A percentile compares a stretch with the other conserved stretches of the same genome.
Evolutionary conservation across 805 yeast species (phyloP).

Genomic region (Schizosaccharomyces japonicus): DNA sequence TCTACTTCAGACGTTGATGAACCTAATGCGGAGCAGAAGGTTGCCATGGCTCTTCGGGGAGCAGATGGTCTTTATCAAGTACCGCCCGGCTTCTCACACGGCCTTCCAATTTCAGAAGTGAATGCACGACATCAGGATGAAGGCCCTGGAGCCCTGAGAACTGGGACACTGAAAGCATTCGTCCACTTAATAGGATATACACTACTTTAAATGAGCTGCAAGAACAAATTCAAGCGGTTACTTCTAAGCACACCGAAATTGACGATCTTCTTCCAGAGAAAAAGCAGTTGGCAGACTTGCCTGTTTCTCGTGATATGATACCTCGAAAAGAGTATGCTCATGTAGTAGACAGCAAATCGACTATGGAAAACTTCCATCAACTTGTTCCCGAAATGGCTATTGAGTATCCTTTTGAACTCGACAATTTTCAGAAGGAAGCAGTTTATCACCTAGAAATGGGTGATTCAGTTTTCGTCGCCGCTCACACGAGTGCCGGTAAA

Average conservation of each 20-base stretch:
- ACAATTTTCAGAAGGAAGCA: slow-evolving; percentile 90
- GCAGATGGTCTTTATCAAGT: slow-evolving; percentile 52
- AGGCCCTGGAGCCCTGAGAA: slow-evolving; percentile 6
- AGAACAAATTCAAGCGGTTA: background rate
- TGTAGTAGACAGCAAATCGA: slow-evolving; percentile 65
- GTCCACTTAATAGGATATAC: background rate
- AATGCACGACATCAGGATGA: slow-evolving; percentile 4
- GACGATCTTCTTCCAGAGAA: slow-evolving; percentile 2
- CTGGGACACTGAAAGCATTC: slow-evolving; percentile 4
- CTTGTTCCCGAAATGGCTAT: slow-evolving; percentile 84
- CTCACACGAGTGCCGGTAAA: slow-evolving; percentile 96
- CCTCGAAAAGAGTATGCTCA: slow-evolving; percentile 71
- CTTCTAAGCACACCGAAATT: background rate
- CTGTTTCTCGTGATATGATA: background rate
- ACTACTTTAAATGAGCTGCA: background rate
- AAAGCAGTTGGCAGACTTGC: background rate
- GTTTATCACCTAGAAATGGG: slow-evolving; percentile 90
- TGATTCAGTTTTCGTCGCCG: slow-evolving; percentile 94
- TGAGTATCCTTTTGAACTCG: slow-evolving; percentile 83
- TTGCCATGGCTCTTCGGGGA: slow-evolving; percentile 26
- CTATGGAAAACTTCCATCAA: slow-evolving; percentile 61
- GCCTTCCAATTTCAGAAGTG: slow-evolving; percentile 27
- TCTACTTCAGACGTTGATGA: slow-evolving; percentile 12
- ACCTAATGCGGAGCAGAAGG: slow-evolving; percentile 10
- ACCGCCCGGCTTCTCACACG: slow-evolving; percentile 65